Evolutionary conservation across 148 eudicot genomes (phyloP).

Genomic region (Beta vulgaris): DNA sequence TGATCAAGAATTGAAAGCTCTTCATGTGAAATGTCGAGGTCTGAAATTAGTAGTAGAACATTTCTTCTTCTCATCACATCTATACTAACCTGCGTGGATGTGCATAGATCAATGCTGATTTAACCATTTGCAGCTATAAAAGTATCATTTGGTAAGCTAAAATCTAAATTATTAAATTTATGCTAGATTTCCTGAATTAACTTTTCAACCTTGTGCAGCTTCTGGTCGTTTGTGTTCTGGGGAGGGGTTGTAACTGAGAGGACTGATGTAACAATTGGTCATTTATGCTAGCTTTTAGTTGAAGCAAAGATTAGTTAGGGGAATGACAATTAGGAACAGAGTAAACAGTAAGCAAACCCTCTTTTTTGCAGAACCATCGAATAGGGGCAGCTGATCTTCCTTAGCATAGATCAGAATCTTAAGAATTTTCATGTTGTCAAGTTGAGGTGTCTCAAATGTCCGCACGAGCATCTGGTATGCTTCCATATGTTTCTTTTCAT

Average conservation of each 20-base stretch:
- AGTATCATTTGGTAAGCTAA: no score
- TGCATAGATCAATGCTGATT: neutral
- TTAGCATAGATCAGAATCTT: conserved; percentile 45
- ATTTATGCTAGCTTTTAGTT: neutral
- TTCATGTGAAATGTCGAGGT: conserved; percentile 58
- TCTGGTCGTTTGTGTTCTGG: neutral
- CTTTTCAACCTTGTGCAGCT: neutral
- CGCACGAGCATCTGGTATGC: conserved; percentile 42
- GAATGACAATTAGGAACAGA: neutral
- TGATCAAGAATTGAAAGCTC: conserved; percentile 59
- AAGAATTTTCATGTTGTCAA: conserved; percentile 66
- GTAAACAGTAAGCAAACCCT: conserved; percentile 37
- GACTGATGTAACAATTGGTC: neutral
- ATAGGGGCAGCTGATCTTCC: conserved; percentile 63
- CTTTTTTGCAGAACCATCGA: conserved; percentile 47
- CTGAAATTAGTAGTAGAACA: conserved; percentile 60
- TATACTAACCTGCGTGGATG: conserved; percentile 38
- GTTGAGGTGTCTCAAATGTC: conserved; percentile 52
- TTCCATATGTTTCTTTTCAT: conserved; percentile 53
- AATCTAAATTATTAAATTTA: neutral
- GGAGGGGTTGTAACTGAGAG: no score
- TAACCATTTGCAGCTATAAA: neutral
- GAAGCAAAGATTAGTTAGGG: neutral
- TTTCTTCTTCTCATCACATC: conserved; percentile 55
- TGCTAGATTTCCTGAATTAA: neutral